A percentile compares a stretch with the other conserved stretches of the same genome.
Conservation (phyloP, 352 stramenopile genomes). For the Phytophthora citrophthora region DNA sequence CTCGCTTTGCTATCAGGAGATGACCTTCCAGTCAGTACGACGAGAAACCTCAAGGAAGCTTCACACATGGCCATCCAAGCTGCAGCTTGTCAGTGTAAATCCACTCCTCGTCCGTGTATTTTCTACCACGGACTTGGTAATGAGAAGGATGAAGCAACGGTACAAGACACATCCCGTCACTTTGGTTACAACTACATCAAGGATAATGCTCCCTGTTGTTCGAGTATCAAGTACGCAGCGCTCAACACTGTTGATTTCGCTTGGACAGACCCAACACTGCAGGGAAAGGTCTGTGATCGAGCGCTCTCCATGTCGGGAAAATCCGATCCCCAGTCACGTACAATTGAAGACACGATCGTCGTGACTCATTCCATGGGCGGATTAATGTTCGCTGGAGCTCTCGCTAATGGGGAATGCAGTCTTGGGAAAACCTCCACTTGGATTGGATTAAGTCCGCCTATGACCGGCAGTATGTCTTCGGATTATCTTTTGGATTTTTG, state of each 20-base stretch:
- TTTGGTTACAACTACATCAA: constrained; percentile 28
- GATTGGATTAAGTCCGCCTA: constrained; percentile 43
- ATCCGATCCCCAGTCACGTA: background rate
- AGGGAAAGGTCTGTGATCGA: constrained; percentile 43
- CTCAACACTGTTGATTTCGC: constrained; percentile 59
- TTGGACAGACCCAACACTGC: constrained; percentile 47
- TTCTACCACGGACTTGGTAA: constrained; percentile 39
- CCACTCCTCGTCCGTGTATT: constrained; percentile 30
- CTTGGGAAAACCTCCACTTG: constrained; percentile 33
- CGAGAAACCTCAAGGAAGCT: constrained; percentile 19
- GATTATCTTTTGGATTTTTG: constrained; percentile 49
- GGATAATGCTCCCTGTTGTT: constrained; percentile 25
- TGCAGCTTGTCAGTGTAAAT: constrained; percentile 25
- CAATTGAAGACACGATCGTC: constrained; percentile 45
- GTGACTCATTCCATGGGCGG: constrained; percentile 54
- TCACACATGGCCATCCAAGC: constrained; percentile 23
- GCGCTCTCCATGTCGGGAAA: constrained; percentile 24
- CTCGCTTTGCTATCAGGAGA: constrained; percentile 22
- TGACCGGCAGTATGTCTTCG: constrained; percentile 50
- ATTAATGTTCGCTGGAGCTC: constrained; percentile 31
- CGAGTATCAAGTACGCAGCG: constrained; percentile 43
- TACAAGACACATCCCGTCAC: constrained; percentile 25
- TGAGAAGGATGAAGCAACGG: constrained; percentile 19
- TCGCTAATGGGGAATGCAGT: constrained; percentile 19
- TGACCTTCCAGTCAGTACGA: constrained; percentile 3